Conservation (phyloP, 1,284 basidiomycete species). For the Porogramme epimiltina region DNA sequence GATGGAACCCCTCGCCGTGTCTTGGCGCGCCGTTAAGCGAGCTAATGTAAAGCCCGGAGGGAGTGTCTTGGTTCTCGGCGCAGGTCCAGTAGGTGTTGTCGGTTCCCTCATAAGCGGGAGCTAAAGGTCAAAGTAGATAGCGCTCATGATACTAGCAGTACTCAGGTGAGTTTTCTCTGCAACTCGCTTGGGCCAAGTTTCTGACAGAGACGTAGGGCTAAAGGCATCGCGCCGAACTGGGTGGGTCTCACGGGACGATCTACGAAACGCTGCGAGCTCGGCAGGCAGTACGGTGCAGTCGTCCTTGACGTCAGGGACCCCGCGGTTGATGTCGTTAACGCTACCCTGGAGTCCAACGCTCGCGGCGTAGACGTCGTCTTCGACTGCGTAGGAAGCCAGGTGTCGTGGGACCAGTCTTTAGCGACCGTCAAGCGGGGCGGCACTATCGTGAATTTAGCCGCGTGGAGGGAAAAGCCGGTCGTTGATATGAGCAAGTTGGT, state of each 20-base stretch:
- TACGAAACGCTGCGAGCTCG: conserved; percentile 27
- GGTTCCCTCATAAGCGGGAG: too few relatives aligned
- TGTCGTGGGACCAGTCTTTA: conserved; percentile 29
- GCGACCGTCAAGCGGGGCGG: conserved; percentile 29
- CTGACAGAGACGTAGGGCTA: background rate
- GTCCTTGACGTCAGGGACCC: conserved; percentile 25
- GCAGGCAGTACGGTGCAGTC: conserved; percentile 27
- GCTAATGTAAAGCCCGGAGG: conserved; percentile 28
- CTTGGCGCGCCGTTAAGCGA: conserved; percentile 34
- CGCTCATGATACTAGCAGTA: conserved; percentile 5
- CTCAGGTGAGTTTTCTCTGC: conserved; percentile 6
- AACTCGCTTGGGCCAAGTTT: too few relatives aligned
- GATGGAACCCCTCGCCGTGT: conserved; percentile 36
- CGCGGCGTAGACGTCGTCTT: conserved; percentile 36
- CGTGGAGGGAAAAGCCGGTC: conserved; percentile 29
- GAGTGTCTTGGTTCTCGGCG: conserved; percentile 33
- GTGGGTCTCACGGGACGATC: conserved; percentile 34
- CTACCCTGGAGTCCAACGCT: conserved; percentile 23
- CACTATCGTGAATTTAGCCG: conserved; percentile 31
- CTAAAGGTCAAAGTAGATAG: conserved; percentile 5
- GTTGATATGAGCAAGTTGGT: conserved; percentile 31
- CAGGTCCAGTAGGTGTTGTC: conserved; percentile 28
- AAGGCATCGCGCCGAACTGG: conserved; percentile 22
- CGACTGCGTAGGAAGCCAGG: conserved; percentile 35
- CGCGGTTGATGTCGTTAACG: conserved; percentile 19